Conservation (phyloP, 345 rosid genomes). For the Acer campestre region DNA sequence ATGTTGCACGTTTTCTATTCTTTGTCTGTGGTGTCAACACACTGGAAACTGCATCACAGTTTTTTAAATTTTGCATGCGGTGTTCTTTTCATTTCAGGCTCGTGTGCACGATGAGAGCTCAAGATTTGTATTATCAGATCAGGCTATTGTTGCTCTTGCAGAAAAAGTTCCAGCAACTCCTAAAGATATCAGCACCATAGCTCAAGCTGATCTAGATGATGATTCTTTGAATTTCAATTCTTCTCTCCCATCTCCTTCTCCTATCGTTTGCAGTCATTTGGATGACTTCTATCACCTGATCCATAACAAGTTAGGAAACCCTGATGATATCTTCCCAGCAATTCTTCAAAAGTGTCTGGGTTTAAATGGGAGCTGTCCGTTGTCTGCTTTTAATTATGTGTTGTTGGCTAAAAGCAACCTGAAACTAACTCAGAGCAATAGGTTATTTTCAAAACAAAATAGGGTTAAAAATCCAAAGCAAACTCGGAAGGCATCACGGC, state of each 20-base stretch:
- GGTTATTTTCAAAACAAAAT: conserved; percentile 48
- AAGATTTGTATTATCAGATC: conserved; percentile 81
- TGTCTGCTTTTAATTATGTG: conserved; percentile 71
- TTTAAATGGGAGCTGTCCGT: conserved; percentile 69
- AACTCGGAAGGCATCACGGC: conserved; percentile 72
- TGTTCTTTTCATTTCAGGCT: conserved; percentile 57
- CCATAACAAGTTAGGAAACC: conserved; percentile 40
- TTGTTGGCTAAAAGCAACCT: conserved; percentile 56
- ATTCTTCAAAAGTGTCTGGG: conserved; percentile 78
- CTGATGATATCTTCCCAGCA: conserved; percentile 44
- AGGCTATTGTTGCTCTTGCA: conserved; percentile 71
- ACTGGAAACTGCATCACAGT: conserved; percentile 5
- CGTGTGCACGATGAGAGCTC: conserved; percentile 94
- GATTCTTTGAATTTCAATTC: conserved; percentile 51
- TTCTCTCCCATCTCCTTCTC: conserved; percentile 57
- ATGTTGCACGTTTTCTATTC: not conserved
- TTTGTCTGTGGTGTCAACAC: conserved; percentile 1
- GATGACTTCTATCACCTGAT: conserved; percentile 51
- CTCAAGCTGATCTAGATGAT: conserved; percentile 57
- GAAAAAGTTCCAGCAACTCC: conserved; percentile 44
- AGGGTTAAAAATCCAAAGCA: conserved; percentile 54
- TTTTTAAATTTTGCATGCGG: conserved; percentile 17
- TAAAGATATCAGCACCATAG: conserved; percentile 49
- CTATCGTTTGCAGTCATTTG: conserved; percentile 72
- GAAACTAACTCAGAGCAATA: conserved; percentile 33